Base-by-base conservation (phyloP, 306 rosid species). In the barrel medic (Medicago truncatula) region DNA sequence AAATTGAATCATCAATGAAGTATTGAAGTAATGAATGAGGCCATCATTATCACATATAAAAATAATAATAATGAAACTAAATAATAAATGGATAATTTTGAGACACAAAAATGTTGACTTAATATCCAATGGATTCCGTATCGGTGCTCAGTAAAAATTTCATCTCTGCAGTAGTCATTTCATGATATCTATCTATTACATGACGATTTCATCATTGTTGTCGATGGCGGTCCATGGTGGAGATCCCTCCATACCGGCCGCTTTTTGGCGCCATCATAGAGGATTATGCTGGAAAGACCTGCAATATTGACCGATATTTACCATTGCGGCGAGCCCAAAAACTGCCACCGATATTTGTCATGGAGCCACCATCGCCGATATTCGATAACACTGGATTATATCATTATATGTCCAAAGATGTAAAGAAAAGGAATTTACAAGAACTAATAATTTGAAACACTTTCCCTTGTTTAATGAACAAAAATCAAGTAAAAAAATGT, bases 1-100 rank as follows among this genome's bases (percentile, higher is more conserved):
- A 53, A 74, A 74, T 67, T 64, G 18, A 61, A 69, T 39, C 25
- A 76, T 53, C 44, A 40, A 49, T 74, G 60, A 56, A 63, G 23
- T 44, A 54, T 25, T 49, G 71, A 49, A 71, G 46, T 67, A 43
- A 73, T 68, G 44, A 53, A 67, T 41, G 10, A 69, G 49, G 50
- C 77, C 62, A 28, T 14, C 18, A 52, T 65, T 65, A 36, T 71
- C 28, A 20, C 47, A 38, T 6, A 61, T 68, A 36, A 41, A 0
- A 28, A 28, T 3, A 28, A 28, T 28, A 36, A 41, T 49, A 66
- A 76, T 57, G 65, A 57, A 71, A 53, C 46, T 46, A 25, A 46
- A 50, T 58, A 56, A 23, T 57, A 38, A 21, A n/a, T 63, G 71
- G 31, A 71, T n/a, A 4, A 64, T 65, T 61, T 40, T 59, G 68